A percentile compares a stretch with the other conserved stretches of the same genome.
Conservation (phyloP, 176 grass and related monocot species). For the Musa beccarii region DNA sequence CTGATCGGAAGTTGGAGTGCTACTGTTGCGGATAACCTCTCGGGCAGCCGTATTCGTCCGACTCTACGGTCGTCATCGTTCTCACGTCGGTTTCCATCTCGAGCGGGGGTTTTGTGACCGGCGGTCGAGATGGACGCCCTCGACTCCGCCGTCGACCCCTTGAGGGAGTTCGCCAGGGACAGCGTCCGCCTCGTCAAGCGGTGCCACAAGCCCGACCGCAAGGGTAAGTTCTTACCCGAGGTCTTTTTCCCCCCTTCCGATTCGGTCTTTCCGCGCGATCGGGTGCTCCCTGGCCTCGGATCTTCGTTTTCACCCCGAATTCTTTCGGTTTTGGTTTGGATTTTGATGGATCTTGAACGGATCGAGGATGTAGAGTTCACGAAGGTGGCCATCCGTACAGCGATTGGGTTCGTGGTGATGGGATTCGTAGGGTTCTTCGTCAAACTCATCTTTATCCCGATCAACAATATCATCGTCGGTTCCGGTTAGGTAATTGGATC, state of each 20-base stretch:
- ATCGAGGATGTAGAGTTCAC: conserved; percentile 14
- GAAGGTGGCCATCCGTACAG: conserved; percentile 15
- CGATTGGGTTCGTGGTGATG: conserved; percentile 23
- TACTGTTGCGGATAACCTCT: too few species aligned
- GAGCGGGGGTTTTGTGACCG: background rate
- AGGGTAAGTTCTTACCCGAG: conserved; percentile 11
- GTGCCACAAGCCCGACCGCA: conserved; percentile 98
- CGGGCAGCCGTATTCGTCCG: too few species aligned
- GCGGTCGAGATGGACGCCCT: conserved; percentile 70
- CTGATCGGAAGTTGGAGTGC: too few species aligned
- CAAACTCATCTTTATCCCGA: conserved; percentile 22
- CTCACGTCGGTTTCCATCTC: background rate
- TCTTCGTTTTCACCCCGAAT: background rate
- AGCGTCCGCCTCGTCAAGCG: conserved; percentile 97
- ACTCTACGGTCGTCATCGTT: too few species aligned
- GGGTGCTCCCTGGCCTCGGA: background rate
- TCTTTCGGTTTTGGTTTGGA: background rate
- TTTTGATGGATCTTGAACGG: background rate
- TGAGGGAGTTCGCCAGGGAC: conserved; percentile 92
- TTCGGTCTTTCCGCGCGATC: background rate
- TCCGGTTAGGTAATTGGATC: conserved; percentile 16
- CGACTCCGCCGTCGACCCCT: conserved; percentile 83
- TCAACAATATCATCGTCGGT: conserved; percentile 24
- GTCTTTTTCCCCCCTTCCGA: background rate
- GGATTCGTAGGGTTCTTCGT: conserved; percentile 23